Conservation (phyloP, 192 early-diverging fungal species). For the Backusella westeae region DNA sequence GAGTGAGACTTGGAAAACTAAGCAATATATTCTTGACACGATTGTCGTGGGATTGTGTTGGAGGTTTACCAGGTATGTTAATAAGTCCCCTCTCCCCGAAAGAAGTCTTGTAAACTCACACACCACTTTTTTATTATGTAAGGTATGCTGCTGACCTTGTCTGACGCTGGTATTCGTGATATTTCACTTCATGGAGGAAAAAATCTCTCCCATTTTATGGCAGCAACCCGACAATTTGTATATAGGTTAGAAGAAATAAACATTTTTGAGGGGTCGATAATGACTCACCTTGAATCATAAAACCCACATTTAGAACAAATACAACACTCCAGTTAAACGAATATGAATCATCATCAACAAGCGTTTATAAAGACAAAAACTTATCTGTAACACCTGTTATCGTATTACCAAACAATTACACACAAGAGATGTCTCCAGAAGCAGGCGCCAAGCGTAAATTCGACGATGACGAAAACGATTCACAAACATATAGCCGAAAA, state of each 20-base stretch:
- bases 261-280: no score
- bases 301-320: constrained; percentile 11
- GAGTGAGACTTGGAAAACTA: constrained; percentile 67
- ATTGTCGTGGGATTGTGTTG: constrained; percentile 81
- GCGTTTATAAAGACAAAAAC: neutral
- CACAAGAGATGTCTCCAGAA: neutral
- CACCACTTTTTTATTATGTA: neutral
- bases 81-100: neutral
- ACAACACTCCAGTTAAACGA: constrained; percentile 14
- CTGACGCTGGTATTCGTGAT: constrained; percentile 65
- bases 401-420: neutral
- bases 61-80: constrained; percentile 78
- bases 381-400: constrained; percentile 12
- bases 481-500: neutral
- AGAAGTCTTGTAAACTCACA: neutral
- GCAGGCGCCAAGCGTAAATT: neutral
- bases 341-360: neutral
- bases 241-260: constrained; percentile 40
- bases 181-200: constrained; percentile 70
- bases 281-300: no score
- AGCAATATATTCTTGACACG: constrained; percentile 79
- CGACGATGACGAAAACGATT: neutral
- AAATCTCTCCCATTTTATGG: constrained; percentile 80
- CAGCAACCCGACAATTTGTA: constrained; percentile 78
- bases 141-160: constrained; percentile 90